phyloP scores from a whole-genome alignment of 495 filamentous ascomycete genomes.

The Penicillium dipodomyicola region DNA sequence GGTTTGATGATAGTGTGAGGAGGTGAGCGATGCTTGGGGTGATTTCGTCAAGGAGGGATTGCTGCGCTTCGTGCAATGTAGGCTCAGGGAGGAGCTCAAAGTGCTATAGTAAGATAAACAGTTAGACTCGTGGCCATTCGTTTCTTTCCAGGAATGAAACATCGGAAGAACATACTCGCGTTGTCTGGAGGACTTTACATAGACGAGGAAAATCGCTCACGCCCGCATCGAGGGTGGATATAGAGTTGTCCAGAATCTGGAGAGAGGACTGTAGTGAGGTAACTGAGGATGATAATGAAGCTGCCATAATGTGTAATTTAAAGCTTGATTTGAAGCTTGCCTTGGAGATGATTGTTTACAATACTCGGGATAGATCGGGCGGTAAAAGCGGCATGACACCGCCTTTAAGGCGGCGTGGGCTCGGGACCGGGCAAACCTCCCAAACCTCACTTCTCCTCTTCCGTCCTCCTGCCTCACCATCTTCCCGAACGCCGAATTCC shows the following conservation, averaged over 20 bases:
- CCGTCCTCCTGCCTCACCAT: slow-evolving; percentile 28
- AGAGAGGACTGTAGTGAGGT: slow-evolving; percentile 67
- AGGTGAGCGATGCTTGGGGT: slow-evolving; percentile 69
- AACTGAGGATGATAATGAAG: slow-evolving; percentile 62
- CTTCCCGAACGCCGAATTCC: slow-evolving; percentile 34
- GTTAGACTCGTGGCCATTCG: background rate
- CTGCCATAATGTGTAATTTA: slow-evolving; percentile 33
- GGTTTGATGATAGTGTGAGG: slow-evolving; percentile 59
- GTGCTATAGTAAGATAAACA: slow-evolving; percentile 50
- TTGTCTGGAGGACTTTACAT: slow-evolving; percentile 66
- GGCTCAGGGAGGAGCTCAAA: slow-evolving; percentile 76
- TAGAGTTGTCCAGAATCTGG: slow-evolving; percentile 69
- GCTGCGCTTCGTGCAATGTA: slow-evolving; percentile 65
- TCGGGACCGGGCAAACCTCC: slow-evolving; percentile 37
- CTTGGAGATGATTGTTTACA: slow-evolving; percentile 34
- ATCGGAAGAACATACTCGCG: slow-evolving; percentile 52
- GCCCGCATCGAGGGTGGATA: slow-evolving; percentile 67
- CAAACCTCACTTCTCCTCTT: slow-evolving; percentile 43
- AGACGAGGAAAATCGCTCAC: slow-evolving; percentile 74
- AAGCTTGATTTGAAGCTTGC: background rate
- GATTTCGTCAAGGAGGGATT: slow-evolving; percentile 67
- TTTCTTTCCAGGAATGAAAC: background rate
- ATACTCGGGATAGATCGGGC: slow-evolving; percentile 27
- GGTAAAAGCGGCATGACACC: slow-evolving; percentile 34
- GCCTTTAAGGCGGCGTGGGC: slow-evolving; percentile 23